These are phyloP conservation scores for Phyllostachys edulis DNA, from an alignment of 176 grass and related monocot genomes.

Conservation along the genomic window DNA sequence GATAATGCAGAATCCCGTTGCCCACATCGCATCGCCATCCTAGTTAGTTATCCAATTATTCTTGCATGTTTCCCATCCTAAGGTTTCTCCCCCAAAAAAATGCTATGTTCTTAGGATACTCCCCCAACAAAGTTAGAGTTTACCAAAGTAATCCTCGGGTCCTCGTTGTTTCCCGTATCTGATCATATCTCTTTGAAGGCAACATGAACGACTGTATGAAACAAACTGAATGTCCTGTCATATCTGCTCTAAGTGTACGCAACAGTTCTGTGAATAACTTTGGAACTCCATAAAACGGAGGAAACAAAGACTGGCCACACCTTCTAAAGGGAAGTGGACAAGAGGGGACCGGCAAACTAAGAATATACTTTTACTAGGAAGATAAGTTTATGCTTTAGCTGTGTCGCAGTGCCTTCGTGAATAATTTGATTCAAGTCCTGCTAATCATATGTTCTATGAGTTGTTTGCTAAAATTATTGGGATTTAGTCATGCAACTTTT, in stretches of 20 bases:
- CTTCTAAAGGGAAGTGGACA: background rate
- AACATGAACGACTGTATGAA: slow-evolving; percentile 8
- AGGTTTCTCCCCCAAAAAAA: background rate
- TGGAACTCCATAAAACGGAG: background rate
- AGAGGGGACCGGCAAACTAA: background rate
- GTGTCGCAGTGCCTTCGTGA: background rate
- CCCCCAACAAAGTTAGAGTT: background rate
- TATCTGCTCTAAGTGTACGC: background rate
- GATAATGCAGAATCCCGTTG: slow-evolving; percentile 27
- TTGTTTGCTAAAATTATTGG: background rate
- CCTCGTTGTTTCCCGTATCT: slow-evolving; percentile 18
- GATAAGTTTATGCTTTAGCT: background rate
- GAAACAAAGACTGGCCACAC: background rate
- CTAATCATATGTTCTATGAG: background rate
- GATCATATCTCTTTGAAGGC: slow-evolving; percentile 30
- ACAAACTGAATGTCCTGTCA: slow-evolving; percentile 18
- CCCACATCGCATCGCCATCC: background rate
- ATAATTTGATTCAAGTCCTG: background rate
- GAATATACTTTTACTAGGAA: background rate
- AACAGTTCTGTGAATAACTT: background rate
- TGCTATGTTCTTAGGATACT: background rate
- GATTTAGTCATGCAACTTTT: background rate
- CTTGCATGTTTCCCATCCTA: slow-evolving; percentile 20
- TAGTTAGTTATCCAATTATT: slow-evolving; percentile 13
- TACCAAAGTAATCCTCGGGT: background rate